phyloP scores from a whole-genome alignment of 2,329 filamentous ascomycete species.

The Arthrobotrys sinensis region DNA sequence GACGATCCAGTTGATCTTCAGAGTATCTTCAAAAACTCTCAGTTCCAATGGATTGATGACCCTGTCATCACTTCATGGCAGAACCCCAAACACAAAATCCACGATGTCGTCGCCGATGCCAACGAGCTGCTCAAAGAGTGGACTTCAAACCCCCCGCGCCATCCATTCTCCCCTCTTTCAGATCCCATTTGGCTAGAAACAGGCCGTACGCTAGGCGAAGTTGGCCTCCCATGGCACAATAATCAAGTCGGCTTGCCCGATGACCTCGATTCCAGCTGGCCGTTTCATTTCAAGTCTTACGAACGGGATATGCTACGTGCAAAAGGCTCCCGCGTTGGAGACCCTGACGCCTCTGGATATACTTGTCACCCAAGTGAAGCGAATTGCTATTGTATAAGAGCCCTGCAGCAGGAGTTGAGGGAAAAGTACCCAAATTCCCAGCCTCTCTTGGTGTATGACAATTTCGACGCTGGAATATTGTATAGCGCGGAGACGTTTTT shows the following conservation, averaged over 20 bases:
- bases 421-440: conserved; percentile 1
- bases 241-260: conserved; percentile 42
- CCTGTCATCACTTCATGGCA: conserved; percentile 45
- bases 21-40: neutral
- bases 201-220: conserved; percentile 2
- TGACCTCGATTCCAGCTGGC: conserved; percentile 47
- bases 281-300: conserved; percentile 46
- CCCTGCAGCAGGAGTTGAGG: conserved; percentile 43
- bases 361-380: conserved; percentile 24
- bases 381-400: conserved; percentile 52
- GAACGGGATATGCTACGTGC: conserved; percentile 25
- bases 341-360: conserved; percentile 33
- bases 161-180: conserved; percentile 31
- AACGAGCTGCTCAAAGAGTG: conserved; percentile 7
- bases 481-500: conserved; percentile 18
- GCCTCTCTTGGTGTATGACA: conserved; percentile 39
- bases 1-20: neutral
- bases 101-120: conserved; percentile 11
- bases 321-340: conserved; percentile 35
- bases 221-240: conserved; percentile 47
- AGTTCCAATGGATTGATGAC: conserved; percentile 38
- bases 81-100: conserved; percentile 10
- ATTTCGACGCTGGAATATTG: conserved; percentile 23
- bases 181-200: conserved; percentile 43
- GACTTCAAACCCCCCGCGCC: neutral